A percentile compares a stretch with the other conserved stretches of the same genome.
phyloP scores from a whole-genome alignment of 805 yeast species.

The Schwanniomyces sp. region DNA sequence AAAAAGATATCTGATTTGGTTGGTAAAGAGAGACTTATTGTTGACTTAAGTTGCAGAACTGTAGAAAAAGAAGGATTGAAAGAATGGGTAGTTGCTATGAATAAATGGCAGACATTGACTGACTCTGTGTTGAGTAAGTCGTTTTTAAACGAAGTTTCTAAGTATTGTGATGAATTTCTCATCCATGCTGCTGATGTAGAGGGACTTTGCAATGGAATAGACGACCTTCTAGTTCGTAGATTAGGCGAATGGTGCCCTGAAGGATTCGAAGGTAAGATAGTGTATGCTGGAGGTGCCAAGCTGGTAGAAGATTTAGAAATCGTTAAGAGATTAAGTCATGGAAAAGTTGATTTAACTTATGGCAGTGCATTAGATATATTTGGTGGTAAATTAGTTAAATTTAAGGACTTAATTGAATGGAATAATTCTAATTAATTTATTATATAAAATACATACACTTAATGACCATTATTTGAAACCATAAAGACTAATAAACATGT shows the following conservation, averaged over 20 bases:
- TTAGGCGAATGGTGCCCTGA: constrained; percentile 75
- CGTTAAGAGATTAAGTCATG: constrained; percentile 68
- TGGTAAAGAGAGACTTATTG: constrained; percentile 69
- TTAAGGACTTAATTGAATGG: constrained; percentile 77
- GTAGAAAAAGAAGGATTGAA: constrained; percentile 19
- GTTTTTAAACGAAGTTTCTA: constrained; percentile 52
- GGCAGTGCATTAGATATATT: constrained; percentile 94
- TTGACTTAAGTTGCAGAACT: constrained; percentile 83
- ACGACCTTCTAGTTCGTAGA: constrained; percentile 66
- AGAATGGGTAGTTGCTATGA: constrained; percentile 94
- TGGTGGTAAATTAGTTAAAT: constrained; percentile 83
- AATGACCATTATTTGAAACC: neutral
- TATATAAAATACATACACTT: neutral
- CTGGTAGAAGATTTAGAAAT: constrained; percentile 63
- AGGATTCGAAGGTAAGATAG: constrained; percentile 63
- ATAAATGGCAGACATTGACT: constrained; percentile 94
- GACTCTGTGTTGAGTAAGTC: constrained; percentile 52
- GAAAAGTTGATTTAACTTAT: constrained; percentile 86
- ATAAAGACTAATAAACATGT: neutral
- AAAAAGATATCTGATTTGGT: constrained; percentile 49
- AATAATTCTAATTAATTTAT: constrained; percentile 31
- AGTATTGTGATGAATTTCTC: constrained; percentile 81
- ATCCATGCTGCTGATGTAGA: constrained; percentile 99
- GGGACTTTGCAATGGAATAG: constrained; percentile 93
- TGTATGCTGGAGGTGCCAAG: constrained; percentile 97